Evolutionary conservation across 768 basidiomycete genomes (phyloP), one percentile per base, ranked within the genome.

Genomic region (Rhizopogon salebrosus): DNA sequence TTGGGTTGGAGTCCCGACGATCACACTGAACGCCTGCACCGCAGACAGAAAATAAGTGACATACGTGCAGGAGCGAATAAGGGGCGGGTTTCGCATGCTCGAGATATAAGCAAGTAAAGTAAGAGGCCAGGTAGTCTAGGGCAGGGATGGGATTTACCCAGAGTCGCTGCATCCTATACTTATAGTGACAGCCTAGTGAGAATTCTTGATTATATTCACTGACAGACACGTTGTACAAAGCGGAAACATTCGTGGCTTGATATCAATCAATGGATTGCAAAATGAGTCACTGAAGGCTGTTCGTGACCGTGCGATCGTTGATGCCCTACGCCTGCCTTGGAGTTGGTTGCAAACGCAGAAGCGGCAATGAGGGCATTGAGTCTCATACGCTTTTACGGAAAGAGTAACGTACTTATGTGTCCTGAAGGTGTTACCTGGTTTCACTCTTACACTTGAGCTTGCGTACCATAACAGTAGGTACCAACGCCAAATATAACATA

Each of bases 1-100:
- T 62, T 83, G 70, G 0, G 82, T 75, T 4, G 83, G 77, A 54
- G 24, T 70, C 67, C 62, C 82, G 76, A 55, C 71, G 62, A 72
- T 55, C 20, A 87, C 84, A 27, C 76, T 78, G 61, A 75, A 75
- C 20, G 69, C 60, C 14, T 46, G 46, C 8, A 51, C 70, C 18
- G 42, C 23, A n/a, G 59, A 53, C 51, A 60, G 48, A 41, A 41
- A 69, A 41, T 31, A 41, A 52, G 64, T 51, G 63, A 57, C 54
- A 48, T 39, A 61, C 51, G 40, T 20, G 26, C 65, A 50, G 35
- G 60, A 48, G 0, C 42, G 54, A 57, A 62, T 53, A 62, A 59
- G 58, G 57, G 55, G 56, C 36, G 45, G 67, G 46, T 48, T 66
- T 51, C 37, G 57, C 66, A 70, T 68, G 45, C 51, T 57, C 57